A percentile compares a stretch with the other conserved stretches of the same genome.
phyloP scores from a whole-genome alignment of 2,329 filamentous ascomycete genomes.

The Fusarium gaditjirri region DNA sequence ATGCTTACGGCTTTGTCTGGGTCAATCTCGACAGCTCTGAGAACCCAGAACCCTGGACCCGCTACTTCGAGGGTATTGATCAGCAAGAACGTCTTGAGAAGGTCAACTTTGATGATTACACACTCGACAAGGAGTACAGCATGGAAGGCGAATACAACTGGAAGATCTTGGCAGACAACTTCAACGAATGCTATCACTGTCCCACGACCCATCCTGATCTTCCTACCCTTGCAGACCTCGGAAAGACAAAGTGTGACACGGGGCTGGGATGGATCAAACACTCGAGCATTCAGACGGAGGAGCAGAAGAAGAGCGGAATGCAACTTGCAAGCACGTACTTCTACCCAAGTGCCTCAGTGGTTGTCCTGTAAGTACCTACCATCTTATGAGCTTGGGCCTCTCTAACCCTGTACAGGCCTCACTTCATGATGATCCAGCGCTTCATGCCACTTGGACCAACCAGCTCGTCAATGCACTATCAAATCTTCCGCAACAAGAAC shows the following conservation, averaged over 20 bases:
- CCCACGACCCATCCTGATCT: slow-evolving; percentile 32
- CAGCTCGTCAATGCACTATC: slow-evolving; percentile 21
- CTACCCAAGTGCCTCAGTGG: slow-evolving; percentile 30
- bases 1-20: slow-evolving; percentile 66
- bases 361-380: slow-evolving; percentile 23
- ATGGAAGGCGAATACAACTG: slow-evolving; percentile 68
- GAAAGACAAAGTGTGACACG: slow-evolving; percentile 27
- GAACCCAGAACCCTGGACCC: slow-evolving; percentile 60
- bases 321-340: slow-evolving; percentile 30
- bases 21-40: slow-evolving; percentile 63
- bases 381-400: accelerated
- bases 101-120: slow-evolving; percentile 58
- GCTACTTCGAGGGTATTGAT: slow-evolving; percentile 61
- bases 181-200: slow-evolving; percentile 61
- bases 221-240: slow-evolving; percentile 25
- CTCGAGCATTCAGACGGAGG: slow-evolving; percentile 20
- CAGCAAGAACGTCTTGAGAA: slow-evolving; percentile 52
- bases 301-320: slow-evolving; percentile 27
- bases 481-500: slow-evolving; percentile 28
- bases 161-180: slow-evolving; percentile 71
- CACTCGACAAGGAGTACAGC: slow-evolving; percentile 65
- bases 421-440: slow-evolving; percentile 35
- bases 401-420: neutral
- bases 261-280: slow-evolving; percentile 28
- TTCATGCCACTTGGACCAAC: slow-evolving; percentile 20